Evolutionary conservation across 768 basidiomycete genomes (phyloP).

Genomic region (Boletus barrowsii): DNA sequence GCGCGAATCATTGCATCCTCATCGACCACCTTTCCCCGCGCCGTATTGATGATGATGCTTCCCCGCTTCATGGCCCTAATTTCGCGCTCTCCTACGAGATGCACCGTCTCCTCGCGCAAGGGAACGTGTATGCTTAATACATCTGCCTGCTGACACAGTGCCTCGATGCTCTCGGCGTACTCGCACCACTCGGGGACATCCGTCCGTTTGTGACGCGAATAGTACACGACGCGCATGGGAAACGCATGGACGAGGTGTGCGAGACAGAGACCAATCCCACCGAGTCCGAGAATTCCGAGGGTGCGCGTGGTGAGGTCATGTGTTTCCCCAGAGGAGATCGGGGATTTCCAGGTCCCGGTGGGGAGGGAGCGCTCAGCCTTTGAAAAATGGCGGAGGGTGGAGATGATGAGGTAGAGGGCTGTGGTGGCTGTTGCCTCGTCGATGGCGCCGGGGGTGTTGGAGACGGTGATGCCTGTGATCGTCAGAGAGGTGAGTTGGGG

Average conservation of each 20-base stretch:
- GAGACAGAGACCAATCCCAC: conserved; percentile 71
- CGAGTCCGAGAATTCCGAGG: conserved; percentile 70
- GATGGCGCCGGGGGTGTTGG: conserved; percentile 88
- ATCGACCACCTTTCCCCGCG: conserved; percentile 87
- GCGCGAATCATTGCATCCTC: conserved; percentile 85
- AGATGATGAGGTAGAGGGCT: conserved; percentile 77
- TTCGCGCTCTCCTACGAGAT: conserved; percentile 69
- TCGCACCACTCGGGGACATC: conserved; percentile 70
- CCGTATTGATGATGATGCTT: conserved; percentile 80
- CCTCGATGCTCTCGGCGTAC: conserved; percentile 65
- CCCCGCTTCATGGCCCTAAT: conserved; percentile 77
- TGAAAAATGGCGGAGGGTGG: conserved; percentile 71
- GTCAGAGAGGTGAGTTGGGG: too few species aligned
- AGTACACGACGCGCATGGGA: conserved; percentile 87
- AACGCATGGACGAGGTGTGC: conserved; percentile 74
- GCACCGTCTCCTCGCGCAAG: conserved; percentile 67
- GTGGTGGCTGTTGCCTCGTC: conserved; percentile 90
- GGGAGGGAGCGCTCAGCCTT: conserved; percentile 53
- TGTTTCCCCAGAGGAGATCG: conserved; percentile 42
- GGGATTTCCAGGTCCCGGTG: conserved; percentile 57
- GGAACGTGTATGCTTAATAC: conserved; percentile 88
- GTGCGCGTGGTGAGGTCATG: conserved; percentile 69
- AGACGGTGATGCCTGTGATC: conserved; percentile 54
- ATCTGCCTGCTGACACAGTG: conserved; percentile 69
- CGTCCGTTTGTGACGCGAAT: conserved; percentile 56